These are phyloP conservation scores for Dissophora ornata DNA, from an alignment of 192 early-diverging fungal genomes.

Conservation along the genomic window DNA sequence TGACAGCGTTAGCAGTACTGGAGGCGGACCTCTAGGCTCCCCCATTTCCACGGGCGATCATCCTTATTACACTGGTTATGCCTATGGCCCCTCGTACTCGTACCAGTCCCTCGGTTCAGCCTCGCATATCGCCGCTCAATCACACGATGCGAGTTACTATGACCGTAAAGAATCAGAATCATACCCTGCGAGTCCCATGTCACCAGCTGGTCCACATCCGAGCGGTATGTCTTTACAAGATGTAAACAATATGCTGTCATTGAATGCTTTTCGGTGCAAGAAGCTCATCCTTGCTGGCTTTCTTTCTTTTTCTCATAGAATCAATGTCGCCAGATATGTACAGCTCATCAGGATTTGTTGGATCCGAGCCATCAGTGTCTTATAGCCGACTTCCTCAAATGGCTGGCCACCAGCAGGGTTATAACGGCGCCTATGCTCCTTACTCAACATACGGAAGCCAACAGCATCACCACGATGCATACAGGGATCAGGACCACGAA, in stretches of 20 bases:
- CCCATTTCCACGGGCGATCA: constrained; percentile 31
- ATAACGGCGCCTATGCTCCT: constrained; percentile 15
- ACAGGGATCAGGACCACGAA: constrained; percentile 49
- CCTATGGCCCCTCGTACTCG: constrained; percentile 39
- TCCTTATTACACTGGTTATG: constrained; percentile 30
- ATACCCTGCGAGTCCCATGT: constrained; percentile 44
- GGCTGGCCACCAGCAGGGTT: constrained; percentile 13
- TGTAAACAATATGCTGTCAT: too few relatives aligned
- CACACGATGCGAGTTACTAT: constrained; percentile 26
- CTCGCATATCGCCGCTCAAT: constrained; percentile 42
- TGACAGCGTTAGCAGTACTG: constrained; percentile 43
- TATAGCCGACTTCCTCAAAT: constrained; percentile 20
- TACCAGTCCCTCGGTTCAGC: constrained; percentile 46
- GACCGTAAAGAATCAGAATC: constrained; percentile 36
- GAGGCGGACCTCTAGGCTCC: constrained; percentile 24
- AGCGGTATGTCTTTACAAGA: too few relatives aligned
- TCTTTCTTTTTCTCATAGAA: constrained; percentile 12
- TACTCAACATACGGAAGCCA: constrained; percentile 20
- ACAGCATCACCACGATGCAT: constrained; percentile 15
- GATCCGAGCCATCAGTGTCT: constrained; percentile 15
- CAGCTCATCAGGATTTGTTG: constrained; percentile 38
- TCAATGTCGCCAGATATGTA: constrained; percentile 47
- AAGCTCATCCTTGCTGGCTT: too few relatives aligned
- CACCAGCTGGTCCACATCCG: constrained; percentile 18
- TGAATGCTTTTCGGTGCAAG: too few relatives aligned